Evolutionary conservation across 345 rosid genomes (phyloP).

Genomic region (Acer yangbiense): DNA sequence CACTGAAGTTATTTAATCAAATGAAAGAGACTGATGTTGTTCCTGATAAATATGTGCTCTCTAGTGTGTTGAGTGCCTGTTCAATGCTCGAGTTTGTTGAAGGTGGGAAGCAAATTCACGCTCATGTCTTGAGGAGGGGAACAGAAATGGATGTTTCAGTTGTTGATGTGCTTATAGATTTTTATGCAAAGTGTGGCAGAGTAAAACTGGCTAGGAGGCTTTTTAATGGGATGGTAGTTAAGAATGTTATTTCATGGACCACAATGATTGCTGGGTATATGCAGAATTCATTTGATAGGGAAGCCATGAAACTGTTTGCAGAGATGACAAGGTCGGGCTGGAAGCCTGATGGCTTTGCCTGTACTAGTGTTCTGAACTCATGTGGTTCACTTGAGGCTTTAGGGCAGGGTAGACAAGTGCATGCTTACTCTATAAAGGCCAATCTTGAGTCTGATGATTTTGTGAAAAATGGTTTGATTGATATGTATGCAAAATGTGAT

Average conservation of each 20-base stretch:
- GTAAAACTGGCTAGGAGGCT: constrained; percentile 45
- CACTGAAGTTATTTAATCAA: constrained; percentile 50
- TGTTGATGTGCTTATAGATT: constrained; percentile 64
- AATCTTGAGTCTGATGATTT: constrained; percentile 55
- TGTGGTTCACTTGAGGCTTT: constrained; percentile 63
- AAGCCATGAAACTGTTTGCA: constrained; percentile 55
- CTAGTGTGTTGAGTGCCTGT: constrained; percentile 66
- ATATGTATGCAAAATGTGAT: constrained; percentile 73
- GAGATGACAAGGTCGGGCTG: constrained; percentile 47
- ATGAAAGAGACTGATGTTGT: constrained; percentile 37
- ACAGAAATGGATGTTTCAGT: constrained; percentile 62
- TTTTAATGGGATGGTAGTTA: constrained; percentile 51
- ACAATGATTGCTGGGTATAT: constrained; percentile 70
- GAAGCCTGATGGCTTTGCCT: constrained; percentile 64
- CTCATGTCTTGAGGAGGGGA: constrained; percentile 55
- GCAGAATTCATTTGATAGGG: constrained; percentile 57
- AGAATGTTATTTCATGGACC: constrained; percentile 70
- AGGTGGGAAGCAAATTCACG: constrained; percentile 80
- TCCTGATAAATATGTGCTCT: constrained; percentile 60
- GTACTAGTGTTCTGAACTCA: constrained; percentile 71
- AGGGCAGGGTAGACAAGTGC: constrained; percentile 62
- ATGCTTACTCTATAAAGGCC: constrained; percentile 60
- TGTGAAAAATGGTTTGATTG: constrained; percentile 64
- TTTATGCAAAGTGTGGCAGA: constrained; percentile 62
- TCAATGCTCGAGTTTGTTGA: constrained; percentile 45